phyloP scores from a whole-genome alignment of 2,329 filamentous ascomycete genomes.

The Plenodomus lindquistii region DNA sequence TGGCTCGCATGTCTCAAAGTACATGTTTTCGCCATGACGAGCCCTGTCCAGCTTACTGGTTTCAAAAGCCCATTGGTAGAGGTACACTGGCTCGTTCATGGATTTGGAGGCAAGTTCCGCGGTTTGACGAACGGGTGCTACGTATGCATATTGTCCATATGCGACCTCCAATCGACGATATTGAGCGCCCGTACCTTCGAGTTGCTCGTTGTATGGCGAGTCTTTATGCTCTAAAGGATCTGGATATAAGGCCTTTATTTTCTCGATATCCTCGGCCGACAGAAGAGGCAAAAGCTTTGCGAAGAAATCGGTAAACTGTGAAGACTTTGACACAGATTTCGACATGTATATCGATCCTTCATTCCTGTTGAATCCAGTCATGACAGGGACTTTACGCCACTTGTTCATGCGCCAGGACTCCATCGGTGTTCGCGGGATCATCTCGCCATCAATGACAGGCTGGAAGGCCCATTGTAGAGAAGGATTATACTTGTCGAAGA shows the following conservation, averaged over 20 bases:
- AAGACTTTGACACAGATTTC: constrained; percentile 49
- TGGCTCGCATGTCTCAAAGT: constrained; percentile 36
- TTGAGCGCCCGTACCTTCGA: constrained; percentile 51
- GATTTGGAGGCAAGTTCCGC: constrained; percentile 49
- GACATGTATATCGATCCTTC: constrained; percentile 70
- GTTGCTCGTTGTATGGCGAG: constrained; percentile 49
- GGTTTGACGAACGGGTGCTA: constrained; percentile 65
- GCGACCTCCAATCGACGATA: constrained; percentile 63
- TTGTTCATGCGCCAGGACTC: constrained; percentile 59
- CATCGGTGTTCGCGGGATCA: constrained; percentile 63
- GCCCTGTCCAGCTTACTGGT: constrained; percentile 41
- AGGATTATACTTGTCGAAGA: constrained; percentile 53
- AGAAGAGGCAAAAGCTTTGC: constrained; percentile 62
- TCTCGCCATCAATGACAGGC: constrained; percentile 66
- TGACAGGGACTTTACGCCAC: constrained; percentile 62
- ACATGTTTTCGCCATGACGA: constrained; percentile 42
- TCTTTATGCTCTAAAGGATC: constrained; percentile 53
- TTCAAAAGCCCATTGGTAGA: constrained; percentile 65
- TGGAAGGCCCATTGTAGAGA: constrained; percentile 65
- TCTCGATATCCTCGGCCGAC: constrained; percentile 55
- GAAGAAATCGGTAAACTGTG: constrained; percentile 66
- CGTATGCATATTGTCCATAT: constrained; percentile 68
- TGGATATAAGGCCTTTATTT: constrained; percentile 65
- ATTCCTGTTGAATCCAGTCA: constrained; percentile 73
- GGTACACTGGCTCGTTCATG: constrained; percentile 49